phyloP scores from a whole-genome alignment of 345 rosid species.

The Salix udensis region DNA sequence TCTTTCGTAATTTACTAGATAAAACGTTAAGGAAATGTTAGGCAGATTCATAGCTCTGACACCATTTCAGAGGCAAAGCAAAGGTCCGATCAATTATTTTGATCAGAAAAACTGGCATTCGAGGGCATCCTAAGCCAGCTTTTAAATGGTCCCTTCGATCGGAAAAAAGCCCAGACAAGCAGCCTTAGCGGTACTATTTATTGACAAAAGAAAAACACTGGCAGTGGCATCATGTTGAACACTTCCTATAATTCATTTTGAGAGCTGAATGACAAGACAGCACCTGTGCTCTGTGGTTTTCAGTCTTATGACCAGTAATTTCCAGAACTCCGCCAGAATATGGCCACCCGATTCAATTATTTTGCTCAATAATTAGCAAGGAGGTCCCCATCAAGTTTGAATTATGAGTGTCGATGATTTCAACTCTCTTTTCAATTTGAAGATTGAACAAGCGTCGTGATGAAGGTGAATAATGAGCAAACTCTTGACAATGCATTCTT shows the following conservation, averaged over 20 bases:
- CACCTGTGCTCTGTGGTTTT: not conserved
- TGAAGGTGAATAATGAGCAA: not conserved
- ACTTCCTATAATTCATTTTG: not conserved
- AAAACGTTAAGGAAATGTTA: not conserved
- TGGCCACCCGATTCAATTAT: constrained; percentile 18
- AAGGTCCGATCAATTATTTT: not conserved
- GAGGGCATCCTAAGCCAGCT: not conserved
- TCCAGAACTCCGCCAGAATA: constrained; percentile 1
- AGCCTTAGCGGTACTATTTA: not conserved
- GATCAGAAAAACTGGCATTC: not conserved
- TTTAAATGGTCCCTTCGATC: too few species aligned
- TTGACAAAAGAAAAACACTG: not conserved
- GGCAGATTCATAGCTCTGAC: not conserved
- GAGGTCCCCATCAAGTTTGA: constrained; percentile 20
- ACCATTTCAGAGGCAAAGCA: not conserved
- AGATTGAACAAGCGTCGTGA: not conserved
- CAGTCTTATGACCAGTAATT: not conserved
- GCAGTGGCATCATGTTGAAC: not conserved
- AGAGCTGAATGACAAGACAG: not conserved
- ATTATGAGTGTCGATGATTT: not conserved
- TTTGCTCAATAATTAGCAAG: constrained; percentile 16
- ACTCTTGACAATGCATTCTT: not conserved
- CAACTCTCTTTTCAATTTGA: not conserved
- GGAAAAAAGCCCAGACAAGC: too few species aligned
- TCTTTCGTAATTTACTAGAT: not conserved